Conservation (phyloP, 2,329 filamentous ascomycete species). For the Chaetomium sp. region DNA sequence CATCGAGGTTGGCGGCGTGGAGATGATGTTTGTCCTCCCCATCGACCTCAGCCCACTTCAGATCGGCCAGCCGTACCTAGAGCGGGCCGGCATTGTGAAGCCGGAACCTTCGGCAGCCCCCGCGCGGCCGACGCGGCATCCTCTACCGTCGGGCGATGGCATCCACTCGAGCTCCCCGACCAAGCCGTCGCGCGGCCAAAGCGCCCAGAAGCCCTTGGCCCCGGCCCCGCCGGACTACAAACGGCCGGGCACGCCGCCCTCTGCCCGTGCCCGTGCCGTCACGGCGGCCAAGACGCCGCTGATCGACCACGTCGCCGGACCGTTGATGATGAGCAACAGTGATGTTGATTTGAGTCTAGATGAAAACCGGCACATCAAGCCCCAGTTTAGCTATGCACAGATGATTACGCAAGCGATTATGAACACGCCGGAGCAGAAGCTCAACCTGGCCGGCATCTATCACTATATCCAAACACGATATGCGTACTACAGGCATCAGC, state of each 20-base stretch:
- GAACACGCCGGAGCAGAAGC: slow-evolving; percentile 79
- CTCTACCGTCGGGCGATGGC: slow-evolving; percentile 36
- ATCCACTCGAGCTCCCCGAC: slow-evolving; percentile 35
- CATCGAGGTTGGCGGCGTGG: slow-evolving; percentile 85
- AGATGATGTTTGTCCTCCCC: slow-evolving; percentile 99
- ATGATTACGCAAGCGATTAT: slow-evolving; percentile 97
- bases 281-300: slow-evolving; percentile 45
- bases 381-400: slow-evolving; percentile 93
- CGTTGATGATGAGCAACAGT: slow-evolving; percentile 51
- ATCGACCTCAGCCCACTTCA: slow-evolving; percentile 66
- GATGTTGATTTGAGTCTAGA: slow-evolving; percentile 80
- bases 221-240: slow-evolving; percentile 63
- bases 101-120: slow-evolving; percentile 33
- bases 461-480: slow-evolving; percentile 89
- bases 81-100: slow-evolving; percentile 61
- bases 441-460: slow-evolving; percentile 92
- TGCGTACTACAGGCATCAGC: slow-evolving; percentile 85
- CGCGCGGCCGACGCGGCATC: slow-evolving; percentile 32
- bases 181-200: slow-evolving; percentile 38
- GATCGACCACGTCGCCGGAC: slow-evolving; percentile 38
- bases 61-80: slow-evolving; percentile 69
- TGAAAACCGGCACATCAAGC: slow-evolving; percentile 86
- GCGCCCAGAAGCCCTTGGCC: slow-evolving; percentile 54
- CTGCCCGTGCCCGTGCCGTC: slow-evolving; percentile 43
- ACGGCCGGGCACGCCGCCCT: slow-evolving; percentile 63